Conservation (phyloP, 331 rosid genomes). For the Cydonia oblonga region DNA sequence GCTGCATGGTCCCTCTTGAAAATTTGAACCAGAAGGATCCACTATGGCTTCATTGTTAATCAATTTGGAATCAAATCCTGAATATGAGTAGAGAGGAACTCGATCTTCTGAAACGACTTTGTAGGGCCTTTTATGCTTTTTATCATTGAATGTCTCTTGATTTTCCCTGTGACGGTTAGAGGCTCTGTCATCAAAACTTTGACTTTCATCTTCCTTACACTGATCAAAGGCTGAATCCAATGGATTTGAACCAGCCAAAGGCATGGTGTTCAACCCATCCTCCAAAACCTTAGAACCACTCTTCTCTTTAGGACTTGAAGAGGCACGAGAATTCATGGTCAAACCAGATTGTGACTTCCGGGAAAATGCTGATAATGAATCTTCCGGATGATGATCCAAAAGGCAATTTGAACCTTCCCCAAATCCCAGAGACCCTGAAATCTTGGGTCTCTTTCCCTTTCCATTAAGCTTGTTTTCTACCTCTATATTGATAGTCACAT, state of each 20-base stretch:
- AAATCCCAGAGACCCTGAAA: slow-evolving; percentile 30
- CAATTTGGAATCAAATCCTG: slow-evolving; percentile 4
- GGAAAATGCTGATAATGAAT: slow-evolving; percentile 39
- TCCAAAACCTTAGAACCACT: slow-evolving; percentile 26
- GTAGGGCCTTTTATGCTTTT: background rate
- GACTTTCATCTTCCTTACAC: slow-evolving; percentile 5
- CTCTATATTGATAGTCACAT: slow-evolving; percentile 13
- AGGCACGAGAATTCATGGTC: slow-evolving; percentile 26
- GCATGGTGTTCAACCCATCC: slow-evolving; percentile 26
- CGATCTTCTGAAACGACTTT: slow-evolving; percentile 4
- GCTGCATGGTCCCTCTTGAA: slow-evolving; percentile 23
- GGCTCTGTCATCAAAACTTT: background rate
- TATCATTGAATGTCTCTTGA: slow-evolving; percentile 4
- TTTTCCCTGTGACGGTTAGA: slow-evolving; percentile 12
- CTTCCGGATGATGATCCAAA: slow-evolving; percentile 36
- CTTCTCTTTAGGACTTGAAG: slow-evolving; percentile 28
- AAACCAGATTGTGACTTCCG: slow-evolving; percentile 43
- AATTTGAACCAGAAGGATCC: slow-evolving; percentile 21
- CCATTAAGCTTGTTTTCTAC: slow-evolving; percentile 13
- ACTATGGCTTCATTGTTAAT: slow-evolving; percentile 18
- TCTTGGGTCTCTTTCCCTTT: slow-evolving; percentile 17
- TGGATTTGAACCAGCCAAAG: background rate
- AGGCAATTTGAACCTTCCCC: slow-evolving; percentile 26
- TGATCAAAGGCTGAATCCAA: slow-evolving; percentile 9
- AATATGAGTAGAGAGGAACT: background rate